A percentile compares a stretch with the other conserved stretches of the same genome.
These are phyloP conservation scores for Oxytropis ochrocephala DNA, from an alignment of 306 rosid genomes.

Conservation along the genomic window DNA sequence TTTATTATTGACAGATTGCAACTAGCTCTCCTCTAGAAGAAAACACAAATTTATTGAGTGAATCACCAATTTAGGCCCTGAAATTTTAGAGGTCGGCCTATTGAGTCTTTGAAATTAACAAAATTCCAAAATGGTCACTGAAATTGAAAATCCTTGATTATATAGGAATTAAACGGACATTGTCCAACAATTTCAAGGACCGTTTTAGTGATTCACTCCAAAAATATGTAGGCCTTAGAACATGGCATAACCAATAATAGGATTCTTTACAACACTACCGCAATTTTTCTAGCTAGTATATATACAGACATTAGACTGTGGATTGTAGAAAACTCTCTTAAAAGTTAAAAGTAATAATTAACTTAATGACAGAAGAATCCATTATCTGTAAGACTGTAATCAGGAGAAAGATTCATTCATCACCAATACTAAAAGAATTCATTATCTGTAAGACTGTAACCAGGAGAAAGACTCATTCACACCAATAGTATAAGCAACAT, in stretches of 20 bases:
- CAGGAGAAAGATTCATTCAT: background rate
- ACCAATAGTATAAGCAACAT: slow-evolving; percentile 17
- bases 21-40: background rate
- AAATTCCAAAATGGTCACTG: too few relatives aligned
- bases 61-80: too few relatives aligned
- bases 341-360: background rate
- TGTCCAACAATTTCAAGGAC: too few relatives aligned
- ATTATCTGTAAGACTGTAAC: too few relatives aligned
- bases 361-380: background rate
- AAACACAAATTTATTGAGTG: background rate
- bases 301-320: background rate
- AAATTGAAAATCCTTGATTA: too few relatives aligned
- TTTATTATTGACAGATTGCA: background rate
- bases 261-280: background rate
- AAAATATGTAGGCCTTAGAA: too few relatives aligned
- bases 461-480: too few relatives aligned
- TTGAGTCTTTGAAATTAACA: too few relatives aligned
- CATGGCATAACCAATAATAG: background rate
- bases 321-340: background rate
- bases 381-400: background rate
- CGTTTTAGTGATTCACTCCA: too few relatives aligned
- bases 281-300: background rate
- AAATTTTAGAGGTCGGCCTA: too few relatives aligned
- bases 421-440: too few relatives aligned
- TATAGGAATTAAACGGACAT: too few relatives aligned